Evolutionary conservation across 495 filamentous ascomycete species (phyloP).

Genomic region (Rhypophila decipiens): DNA sequence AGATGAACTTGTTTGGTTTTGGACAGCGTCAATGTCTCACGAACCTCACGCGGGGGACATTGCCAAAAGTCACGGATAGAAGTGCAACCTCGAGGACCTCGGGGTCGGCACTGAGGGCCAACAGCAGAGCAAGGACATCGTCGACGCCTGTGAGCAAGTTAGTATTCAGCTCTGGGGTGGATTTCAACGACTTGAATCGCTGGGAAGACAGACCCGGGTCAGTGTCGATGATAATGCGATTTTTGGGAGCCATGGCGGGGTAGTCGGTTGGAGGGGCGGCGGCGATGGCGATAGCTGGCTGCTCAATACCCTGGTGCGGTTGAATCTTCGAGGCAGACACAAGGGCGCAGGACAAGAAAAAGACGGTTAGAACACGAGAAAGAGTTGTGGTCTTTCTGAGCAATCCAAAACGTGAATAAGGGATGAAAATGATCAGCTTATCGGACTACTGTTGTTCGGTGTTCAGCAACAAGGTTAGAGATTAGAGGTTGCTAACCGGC

Average conservation of each 20-base stretch:
- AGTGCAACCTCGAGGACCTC: slow-evolving; percentile 86
- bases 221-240: slow-evolving; percentile 88
- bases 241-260: slow-evolving; percentile 48
- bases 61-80: slow-evolving; percentile 88
- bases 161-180: not conserved
- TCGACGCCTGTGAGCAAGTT: too few relatives aligned
- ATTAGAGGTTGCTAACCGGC: not conserved
- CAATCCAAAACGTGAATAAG: too few relatives aligned
- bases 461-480: too few relatives aligned
- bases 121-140: slow-evolving; percentile 76
- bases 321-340: too few relatives aligned
- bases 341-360: not conserved
- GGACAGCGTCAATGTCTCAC: slow-evolving; percentile 7
- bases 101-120: slow-evolving; percentile 74
- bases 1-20: slow-evolving; percentile 19
- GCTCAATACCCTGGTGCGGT: not conserved
- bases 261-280: slow-evolving; percentile 1
- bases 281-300: not conserved
- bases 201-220: slow-evolving; percentile 57
- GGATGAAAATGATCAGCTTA: too few relatives aligned
- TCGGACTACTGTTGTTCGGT: too few relatives aligned
- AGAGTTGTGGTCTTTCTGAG: too few relatives aligned
- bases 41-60: slow-evolving; percentile 78
- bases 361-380: too few relatives aligned
- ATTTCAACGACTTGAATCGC: not conserved